phyloP scores from a whole-genome alignment of 306 rosid species.

The Bauhinia variegata region DNA sequence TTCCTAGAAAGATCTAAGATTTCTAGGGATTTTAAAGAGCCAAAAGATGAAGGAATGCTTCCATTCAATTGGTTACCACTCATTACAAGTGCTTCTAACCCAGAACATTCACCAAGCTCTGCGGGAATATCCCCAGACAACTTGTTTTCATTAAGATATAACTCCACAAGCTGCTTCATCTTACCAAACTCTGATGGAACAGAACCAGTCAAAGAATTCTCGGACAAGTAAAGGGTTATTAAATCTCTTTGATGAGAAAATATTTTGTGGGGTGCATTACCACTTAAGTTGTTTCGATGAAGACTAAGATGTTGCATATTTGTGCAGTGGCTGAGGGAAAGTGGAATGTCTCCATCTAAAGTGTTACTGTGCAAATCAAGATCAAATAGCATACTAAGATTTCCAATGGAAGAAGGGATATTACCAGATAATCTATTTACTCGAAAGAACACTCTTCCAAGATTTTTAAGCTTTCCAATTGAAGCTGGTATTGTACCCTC shows the following conservation, averaged over 20 bases:
- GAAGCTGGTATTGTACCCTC: too few relatives aligned
- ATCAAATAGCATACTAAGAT: slow-evolving; percentile 30
- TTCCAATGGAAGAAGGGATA: slow-evolving; percentile 23
- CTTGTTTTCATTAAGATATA: slow-evolving; percentile 5
- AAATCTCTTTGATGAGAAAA: slow-evolving; percentile 31
- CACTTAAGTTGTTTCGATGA: too few relatives aligned
- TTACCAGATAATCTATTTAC: slow-evolving; percentile 19
- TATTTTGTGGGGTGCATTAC: too few relatives aligned
- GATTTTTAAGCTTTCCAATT: slow-evolving; percentile 29
- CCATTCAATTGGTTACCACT: slow-evolving; percentile 20
- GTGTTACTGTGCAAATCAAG: slow-evolving; percentile 1
- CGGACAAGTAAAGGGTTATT: neutral
- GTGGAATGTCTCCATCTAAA: slow-evolving; percentile 31
- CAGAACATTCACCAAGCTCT: slow-evolving; percentile 21
- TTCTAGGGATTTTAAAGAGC: slow-evolving; percentile 21
- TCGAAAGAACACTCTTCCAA: neutral
- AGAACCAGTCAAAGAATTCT: slow-evolving; percentile 25
- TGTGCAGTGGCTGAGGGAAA: slow-evolving; percentile 6
- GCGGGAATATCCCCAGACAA: slow-evolving; percentile 36
- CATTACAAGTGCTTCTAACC: neutral
- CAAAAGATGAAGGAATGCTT: slow-evolving; percentile 15
- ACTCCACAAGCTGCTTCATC: slow-evolving; percentile 26
- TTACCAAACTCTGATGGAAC: slow-evolving; percentile 36
- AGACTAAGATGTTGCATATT: slow-evolving; percentile 14
- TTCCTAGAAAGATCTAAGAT: slow-evolving; percentile 37